Percentiles rank a stretch among this genome's conserved stretches.
These are phyloP conservation scores for Calonectria multiphialidica DNA, from an alignment of 2,329 filamentous ascomycete species.

Conservation along the genomic window DNA sequence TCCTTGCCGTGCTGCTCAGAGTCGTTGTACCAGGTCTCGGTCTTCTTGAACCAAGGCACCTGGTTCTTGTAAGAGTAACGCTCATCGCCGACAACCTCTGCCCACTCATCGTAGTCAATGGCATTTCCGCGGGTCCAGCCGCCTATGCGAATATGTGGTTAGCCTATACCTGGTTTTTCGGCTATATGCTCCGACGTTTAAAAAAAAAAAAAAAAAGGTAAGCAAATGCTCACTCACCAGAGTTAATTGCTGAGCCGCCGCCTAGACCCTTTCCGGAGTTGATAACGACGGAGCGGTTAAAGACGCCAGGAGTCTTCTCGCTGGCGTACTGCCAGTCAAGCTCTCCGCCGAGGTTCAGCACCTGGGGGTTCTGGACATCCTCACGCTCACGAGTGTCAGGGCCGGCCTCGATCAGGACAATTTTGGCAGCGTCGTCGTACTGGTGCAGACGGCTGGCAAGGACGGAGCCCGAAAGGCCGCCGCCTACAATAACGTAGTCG, in stretches of 20 bases:
- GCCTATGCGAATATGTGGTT: constrained; percentile 30
- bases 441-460: constrained; percentile 47
- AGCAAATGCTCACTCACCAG: constrained; percentile 3
- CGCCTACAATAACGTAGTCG: constrained; percentile 48
- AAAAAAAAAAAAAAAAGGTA: too few relatives aligned
- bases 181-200: background rate
- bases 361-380: constrained; percentile 35
- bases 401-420: constrained; percentile 55
- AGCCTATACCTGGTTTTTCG: background rate
- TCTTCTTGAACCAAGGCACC: constrained; percentile 58
- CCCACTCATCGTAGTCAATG: constrained; percentile 60
- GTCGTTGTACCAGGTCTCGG: constrained; percentile 49
- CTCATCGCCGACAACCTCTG: constrained; percentile 47
- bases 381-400: constrained; percentile 36
- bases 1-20: constrained; percentile 53
- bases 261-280: constrained; percentile 53
- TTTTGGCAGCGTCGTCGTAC: constrained; percentile 37
- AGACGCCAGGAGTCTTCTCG: constrained; percentile 43
- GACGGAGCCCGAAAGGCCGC: constrained; percentile 49
- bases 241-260: constrained; percentile 22
- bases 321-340: constrained; percentile 52
- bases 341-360: constrained; percentile 44
- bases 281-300: constrained; percentile 39
- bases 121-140: constrained; percentile 58
- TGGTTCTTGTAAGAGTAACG: constrained; percentile 60